Base-by-base conservation (phyloP, 2,329 filamentous ascomycete genomes). In the Fusarium pseudocircinatum region DNA sequence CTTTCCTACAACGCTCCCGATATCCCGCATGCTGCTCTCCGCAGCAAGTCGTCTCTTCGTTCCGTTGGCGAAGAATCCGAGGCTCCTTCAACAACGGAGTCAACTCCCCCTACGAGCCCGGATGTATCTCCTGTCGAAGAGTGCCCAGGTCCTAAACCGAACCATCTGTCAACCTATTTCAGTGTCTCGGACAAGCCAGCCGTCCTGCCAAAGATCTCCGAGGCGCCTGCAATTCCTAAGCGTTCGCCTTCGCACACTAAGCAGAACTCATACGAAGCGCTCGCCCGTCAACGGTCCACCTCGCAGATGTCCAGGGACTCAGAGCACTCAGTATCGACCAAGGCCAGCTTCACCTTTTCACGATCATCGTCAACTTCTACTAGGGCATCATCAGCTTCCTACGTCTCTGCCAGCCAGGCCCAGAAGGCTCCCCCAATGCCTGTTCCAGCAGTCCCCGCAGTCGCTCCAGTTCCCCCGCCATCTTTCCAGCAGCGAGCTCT, bases 1-100 rank as follows among this genome's bases (percentile, higher is more conserved):
- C 91, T 98, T 61, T 95, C 94, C 13, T 97, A 97, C 87, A 96
- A 96, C 80, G 95, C 96, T 15, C 96, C 96, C 57, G 93, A 98
- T 80, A 91, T 98, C 70, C 85, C 85, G 49, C 87, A 79, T 79
- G 81, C 75, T 79, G 81, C 74, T n/a, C 77, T 76, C 30, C 69
- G 88, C 43, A 85, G 85, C 79, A 86, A 85, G 77, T 85, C 84
- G 12, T 85, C 87, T 6, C 84, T 82, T 66, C 87, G 88, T 75
- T 93, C 92, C 54, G 63, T 72, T 7, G 67, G 67, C 32, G 90
- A 90, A 67, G 93, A 96, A 73, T 94, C 92, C 9, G 93, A 96
- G 76, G 89, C 89, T 64, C 83, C 85, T 42, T 87, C 85, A n/a
- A 87, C 81, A 16, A 82, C 81, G 57, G 83, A 83, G 34, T 89